Evolutionary conservation across 2,329 filamentous ascomycete species (phyloP).

Genomic region (Ceratocystis smalleyi): DNA sequence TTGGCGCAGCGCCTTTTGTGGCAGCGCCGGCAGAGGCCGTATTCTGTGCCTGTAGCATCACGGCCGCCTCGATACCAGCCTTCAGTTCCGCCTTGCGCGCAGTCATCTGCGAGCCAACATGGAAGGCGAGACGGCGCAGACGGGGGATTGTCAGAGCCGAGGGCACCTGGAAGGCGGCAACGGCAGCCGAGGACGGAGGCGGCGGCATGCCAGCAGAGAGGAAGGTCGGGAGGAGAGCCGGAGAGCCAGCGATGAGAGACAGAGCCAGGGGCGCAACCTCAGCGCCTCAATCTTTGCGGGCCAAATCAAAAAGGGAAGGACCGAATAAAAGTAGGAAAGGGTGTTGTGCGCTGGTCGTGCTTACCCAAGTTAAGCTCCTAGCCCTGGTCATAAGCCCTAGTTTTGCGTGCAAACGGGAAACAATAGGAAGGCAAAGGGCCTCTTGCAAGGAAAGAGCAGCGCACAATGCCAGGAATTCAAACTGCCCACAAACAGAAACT

Average conservation of each 20-base stretch:
- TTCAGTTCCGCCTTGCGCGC: slow-evolving; percentile 2
- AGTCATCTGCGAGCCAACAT: slow-evolving; percentile 5
- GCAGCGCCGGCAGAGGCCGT: background rate
- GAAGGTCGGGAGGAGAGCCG: background rate
- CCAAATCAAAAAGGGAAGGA: too few species aligned
- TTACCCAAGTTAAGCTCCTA: too few species aligned
- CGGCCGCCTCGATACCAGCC: background rate
- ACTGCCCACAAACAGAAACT: too few species aligned
- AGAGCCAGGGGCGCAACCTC: too few species aligned
- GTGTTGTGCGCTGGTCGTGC: too few species aligned
- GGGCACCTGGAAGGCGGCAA: background rate
- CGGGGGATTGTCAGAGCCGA: slow-evolving; percentile 3
- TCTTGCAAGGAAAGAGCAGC: too few species aligned
- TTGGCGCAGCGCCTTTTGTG: background rate
- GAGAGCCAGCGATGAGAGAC: background rate
- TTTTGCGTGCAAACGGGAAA: too few species aligned
- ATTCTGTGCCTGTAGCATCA: background rate
- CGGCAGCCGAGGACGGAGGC: background rate
- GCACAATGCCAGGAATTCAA: too few species aligned
- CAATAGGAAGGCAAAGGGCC: too few species aligned
- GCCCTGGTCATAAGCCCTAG: too few species aligned
- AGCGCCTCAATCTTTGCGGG: too few species aligned
- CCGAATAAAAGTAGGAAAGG: too few species aligned
- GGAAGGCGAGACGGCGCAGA: slow-evolving; percentile 8
- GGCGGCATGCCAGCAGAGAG: background rate